Base-by-base conservation (phyloP, 345 rosid species). In the Camelina laxa region DNA sequence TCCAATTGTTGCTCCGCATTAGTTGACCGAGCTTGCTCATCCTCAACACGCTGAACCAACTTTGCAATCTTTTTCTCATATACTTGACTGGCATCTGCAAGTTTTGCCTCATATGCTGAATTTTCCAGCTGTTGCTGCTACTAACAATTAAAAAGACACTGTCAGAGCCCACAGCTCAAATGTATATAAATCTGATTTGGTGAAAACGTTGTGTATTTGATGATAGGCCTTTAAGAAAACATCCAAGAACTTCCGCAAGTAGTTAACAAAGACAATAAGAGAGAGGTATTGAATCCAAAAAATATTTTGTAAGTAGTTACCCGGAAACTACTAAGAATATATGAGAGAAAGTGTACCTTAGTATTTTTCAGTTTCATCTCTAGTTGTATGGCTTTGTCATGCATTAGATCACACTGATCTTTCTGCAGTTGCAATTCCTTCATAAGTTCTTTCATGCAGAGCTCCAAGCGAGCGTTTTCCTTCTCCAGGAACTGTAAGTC, bases 1-100 rank as follows among this genome's bases (percentile, higher is more conserved):
- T 72, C 70, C 76, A 93, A 39, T 41, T 85, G 89, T 65, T 86
- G 85, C 65, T 84, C 84, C 5, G 85, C 81, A 27, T 58, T 68
- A 82, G 56, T 69, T 62, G 84, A 73, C 53, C 38, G 74, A 27
- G 75, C 73, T 62, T 42, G 80, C 74, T 89, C 91, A 68, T 79
- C 80, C 60, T 91, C 93, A 56, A 87, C 80, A 73, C 64, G 87
- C 79, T 83, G 83, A 68, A 80, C 79, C 77, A 91, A 63, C 70
- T 88, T 91, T 2, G 81, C 83, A 77, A 93, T 79, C 81, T 87
- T 91, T 73, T 74, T 88, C 84, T 93, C 97, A 65, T 91, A 89
- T 85, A 83, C 85, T 78, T 86, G 87, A 77, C 88, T 91, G 66
- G 85, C 83, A 70, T 91, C 94, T 60, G 88, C 90, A 71, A 88